Base-by-base conservation (phyloP, 139 green algal species). In the Volvox reticuliferus region DNA sequence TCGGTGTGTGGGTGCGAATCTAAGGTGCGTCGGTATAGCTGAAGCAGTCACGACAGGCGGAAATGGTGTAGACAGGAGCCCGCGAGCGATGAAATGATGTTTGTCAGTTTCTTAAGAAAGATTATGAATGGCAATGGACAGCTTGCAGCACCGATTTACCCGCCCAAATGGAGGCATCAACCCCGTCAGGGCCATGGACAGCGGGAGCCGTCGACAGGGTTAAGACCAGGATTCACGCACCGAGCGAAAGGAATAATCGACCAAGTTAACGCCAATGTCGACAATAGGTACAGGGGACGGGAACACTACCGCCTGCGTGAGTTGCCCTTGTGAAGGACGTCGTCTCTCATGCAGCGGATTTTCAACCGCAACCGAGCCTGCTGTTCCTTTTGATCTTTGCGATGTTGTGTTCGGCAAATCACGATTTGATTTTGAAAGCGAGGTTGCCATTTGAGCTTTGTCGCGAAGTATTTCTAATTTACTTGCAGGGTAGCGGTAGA, bases 221-320 rank as follows among this genome's bases (percentile, higher is more conserved):
- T 5, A 55, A 55, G n/a, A 55, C 5, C 44, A 55, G 44, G 44
- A 9, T 55, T 55, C 18, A 68, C 6, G 22, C 63, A 78, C 67
- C 67, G 62, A 76, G n/a, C 96, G 93, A 89, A 96, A 97, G 0
- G 89, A 91, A 0, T 68, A 28, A 69, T 96, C 95, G 0, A 94
- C 81, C 14, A 97, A 78, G 80, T 97, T 97, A 5, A 95, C 87
- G 0, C 95, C 96, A 21, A 97, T 95, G 83, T 97, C 96, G 1
- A 97, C 91, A 0, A 96, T 3, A 1, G 92, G 93, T 18, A 68
- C 65, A 71, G 82, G 88, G 1, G 77, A 44, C 1, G 75, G 28
- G 37, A 85, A 37, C 83, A 93, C 18, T 22, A 32, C 67, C 12
- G 79, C 79, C 83, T 95, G 37, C 19, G 95, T 94, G 12, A 96